Percentiles rank a stretch among this genome's conserved stretches.
These are phyloP conservation scores for Rhodotorula graminis DNA, from an alignment of 768 basidiomycete genomes.

Conservation along the genomic window DNA sequence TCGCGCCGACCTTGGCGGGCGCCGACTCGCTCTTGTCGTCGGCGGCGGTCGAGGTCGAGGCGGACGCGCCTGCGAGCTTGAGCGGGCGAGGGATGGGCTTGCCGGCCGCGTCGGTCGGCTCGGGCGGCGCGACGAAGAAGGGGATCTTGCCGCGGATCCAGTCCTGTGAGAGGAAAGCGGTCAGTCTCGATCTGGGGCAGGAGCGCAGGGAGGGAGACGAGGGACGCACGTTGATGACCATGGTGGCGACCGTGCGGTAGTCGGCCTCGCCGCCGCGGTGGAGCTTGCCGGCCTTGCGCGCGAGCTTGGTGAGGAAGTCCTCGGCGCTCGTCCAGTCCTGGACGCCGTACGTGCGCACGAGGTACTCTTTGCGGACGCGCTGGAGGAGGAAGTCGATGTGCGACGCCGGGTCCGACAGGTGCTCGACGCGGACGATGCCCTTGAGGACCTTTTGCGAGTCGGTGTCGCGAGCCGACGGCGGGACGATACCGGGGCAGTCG, in stretches of 20 bases:
- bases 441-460: conserved; percentile 90
- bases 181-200: conserved; percentile 65
- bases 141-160: conserved; percentile 98
- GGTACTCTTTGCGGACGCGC: conserved; percentile 87
- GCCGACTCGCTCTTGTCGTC: neutral
- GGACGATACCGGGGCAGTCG: conserved; percentile 97
- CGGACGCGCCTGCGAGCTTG: conserved; percentile 6
- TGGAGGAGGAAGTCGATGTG: conserved; percentile 82
- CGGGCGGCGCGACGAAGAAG: conserved; percentile 89
- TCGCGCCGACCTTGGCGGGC: conserved; percentile 16
- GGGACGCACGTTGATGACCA: conserved; percentile 65
- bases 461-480: conserved; percentile 82
- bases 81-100: conserved; percentile 41
- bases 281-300: conserved; percentile 83
- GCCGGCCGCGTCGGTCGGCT: conserved; percentile 57
- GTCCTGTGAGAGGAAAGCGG: conserved; percentile 56
- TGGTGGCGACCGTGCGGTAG: conserved; percentile 84
- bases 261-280: conserved; percentile 94
- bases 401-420: conserved; percentile 82
- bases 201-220: neutral
- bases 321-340: conserved; percentile 61
- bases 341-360: conserved; percentile 72
- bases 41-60: neutral
- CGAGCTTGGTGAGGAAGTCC: conserved; percentile 74
- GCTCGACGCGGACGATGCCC: conserved; percentile 93